Conservation (phyloP, 2,329 filamentous ascomycete species). For the Pseudocercospora pini-densiflorae region DNA sequence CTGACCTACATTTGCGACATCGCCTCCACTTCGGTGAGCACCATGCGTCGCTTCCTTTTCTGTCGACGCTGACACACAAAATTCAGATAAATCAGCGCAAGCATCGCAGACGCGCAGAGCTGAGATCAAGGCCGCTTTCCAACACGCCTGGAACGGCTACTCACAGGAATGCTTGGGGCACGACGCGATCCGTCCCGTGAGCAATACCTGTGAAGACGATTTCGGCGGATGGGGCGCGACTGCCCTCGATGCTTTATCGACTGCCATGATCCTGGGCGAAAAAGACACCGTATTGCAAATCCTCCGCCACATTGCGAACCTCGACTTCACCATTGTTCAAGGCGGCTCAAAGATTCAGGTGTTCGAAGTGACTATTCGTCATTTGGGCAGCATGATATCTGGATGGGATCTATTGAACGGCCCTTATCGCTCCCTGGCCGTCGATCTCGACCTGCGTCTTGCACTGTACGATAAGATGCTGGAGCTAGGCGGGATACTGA, state of each 20-base stretch:
- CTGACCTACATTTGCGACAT: no score
- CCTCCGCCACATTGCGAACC: slow-evolving; percentile 27
- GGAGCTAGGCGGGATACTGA: slow-evolving; percentile 28
- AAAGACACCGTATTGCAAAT: slow-evolving; percentile 28
- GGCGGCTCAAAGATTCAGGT: slow-evolving; percentile 28
- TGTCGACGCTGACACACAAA: no score
- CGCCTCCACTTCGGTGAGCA: no score
- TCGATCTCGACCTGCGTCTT: slow-evolving; percentile 18
- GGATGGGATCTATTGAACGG: slow-evolving; percentile 33
- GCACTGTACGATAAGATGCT: slow-evolving; percentile 30
- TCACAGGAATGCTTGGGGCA: slow-evolving; percentile 40
- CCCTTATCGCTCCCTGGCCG: slow-evolving; percentile 27
- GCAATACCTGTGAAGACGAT: slow-evolving; percentile 34
- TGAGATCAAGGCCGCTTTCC: slow-evolving; percentile 24
- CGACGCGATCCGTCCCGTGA: slow-evolving; percentile 38
- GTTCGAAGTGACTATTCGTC: slow-evolving; percentile 33
- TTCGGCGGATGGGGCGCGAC: slow-evolving; percentile 36
- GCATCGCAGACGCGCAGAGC: no score
- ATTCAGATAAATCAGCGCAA: no score
- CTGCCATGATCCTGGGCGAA: slow-evolving; percentile 33
- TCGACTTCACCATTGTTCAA: slow-evolving; percentile 28
- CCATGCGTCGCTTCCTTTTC: no score
- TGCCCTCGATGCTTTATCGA: slow-evolving; percentile 32
- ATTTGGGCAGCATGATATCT: slow-evolving; percentile 35
- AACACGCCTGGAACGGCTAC: slow-evolving; percentile 43